A percentile compares a stretch with the other conserved stretches of the same genome.
Conservation (phyloP, 2,329 filamentous ascomycete species). For the Colletotrichum graminicola region DNA sequence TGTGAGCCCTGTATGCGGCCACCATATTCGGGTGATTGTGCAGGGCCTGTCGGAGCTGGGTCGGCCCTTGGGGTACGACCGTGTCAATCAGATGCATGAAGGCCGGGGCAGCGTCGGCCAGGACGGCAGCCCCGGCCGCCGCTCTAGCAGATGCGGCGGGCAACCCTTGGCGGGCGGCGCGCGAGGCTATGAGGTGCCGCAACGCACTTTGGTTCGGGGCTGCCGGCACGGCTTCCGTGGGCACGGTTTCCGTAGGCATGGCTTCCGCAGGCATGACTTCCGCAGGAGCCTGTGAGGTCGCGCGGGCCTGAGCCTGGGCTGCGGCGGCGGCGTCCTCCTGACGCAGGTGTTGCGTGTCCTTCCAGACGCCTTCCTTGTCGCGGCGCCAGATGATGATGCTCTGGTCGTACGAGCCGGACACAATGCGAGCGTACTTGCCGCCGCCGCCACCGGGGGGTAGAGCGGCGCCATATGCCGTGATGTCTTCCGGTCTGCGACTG, state of each 20-base stretch:
- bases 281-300: slow-evolving; percentile 14
- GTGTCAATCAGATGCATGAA: slow-evolving; percentile 67
- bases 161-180: slow-evolving; percentile 34
- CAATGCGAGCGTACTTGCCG: slow-evolving; percentile 90
- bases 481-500: slow-evolving; percentile 79
- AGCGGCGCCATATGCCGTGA: slow-evolving; percentile 85
- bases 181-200: slow-evolving; percentile 2
- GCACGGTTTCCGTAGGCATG: too few species aligned
- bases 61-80: slow-evolving; percentile 63
- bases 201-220: background rate
- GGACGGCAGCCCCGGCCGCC: slow-evolving; percentile 47
- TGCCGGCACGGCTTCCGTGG: slow-evolving; percentile 10
- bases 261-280: slow-evolving; percentile 20
- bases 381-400: slow-evolving; percentile 95
- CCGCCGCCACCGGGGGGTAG: slow-evolving; percentile 92
- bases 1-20: slow-evolving; percentile 57
- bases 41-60: slow-evolving; percentile 60
- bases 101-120: slow-evolving; percentile 52
- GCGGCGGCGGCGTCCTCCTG: slow-evolving; percentile 77
- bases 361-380: slow-evolving; percentile 87
- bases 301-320: slow-evolving; percentile 50
- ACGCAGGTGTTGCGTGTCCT: slow-evolving; percentile 77
- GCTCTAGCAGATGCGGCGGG: slow-evolving; percentile 47
- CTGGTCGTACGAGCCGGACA: slow-evolving; percentile 96
- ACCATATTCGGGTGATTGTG: slow-evolving; percentile 62